Evolutionary conservation across 805 yeast genomes (phyloP).

Genomic region (Zygotorulaspora danielsina): DNA sequence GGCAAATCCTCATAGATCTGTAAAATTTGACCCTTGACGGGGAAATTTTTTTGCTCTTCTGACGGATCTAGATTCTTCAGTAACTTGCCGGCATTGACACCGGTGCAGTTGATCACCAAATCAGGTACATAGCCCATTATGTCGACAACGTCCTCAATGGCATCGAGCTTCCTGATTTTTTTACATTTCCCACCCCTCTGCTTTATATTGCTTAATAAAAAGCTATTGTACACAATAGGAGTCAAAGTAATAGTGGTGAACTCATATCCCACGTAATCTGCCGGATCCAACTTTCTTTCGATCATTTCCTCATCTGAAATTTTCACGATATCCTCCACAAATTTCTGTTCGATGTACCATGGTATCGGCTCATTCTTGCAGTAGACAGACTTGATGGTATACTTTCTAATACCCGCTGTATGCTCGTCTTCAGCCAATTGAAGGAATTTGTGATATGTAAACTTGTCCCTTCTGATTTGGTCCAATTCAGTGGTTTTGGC

Average conservation of each 20-base stretch:
- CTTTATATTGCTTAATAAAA: conserved; percentile 44
- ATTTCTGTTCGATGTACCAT: conserved; percentile 44
- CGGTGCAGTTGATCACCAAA: conserved; percentile 55
- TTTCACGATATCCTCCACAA: conserved; percentile 40
- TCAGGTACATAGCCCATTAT: conserved; percentile 41
- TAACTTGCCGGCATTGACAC: conserved; percentile 41
- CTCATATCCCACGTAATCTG: conserved; percentile 40
- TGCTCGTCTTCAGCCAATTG: conserved; percentile 46
- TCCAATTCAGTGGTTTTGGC: conserved; percentile 41
- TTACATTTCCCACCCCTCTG: conserved; percentile 46
- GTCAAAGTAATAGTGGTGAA: conserved; percentile 57
- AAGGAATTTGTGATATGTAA: conserved; percentile 46
- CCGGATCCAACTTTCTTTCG: conserved; percentile 32
- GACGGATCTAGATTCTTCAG: conserved; percentile 42
- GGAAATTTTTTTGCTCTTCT: conserved; percentile 37
- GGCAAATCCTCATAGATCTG: conserved; percentile 45
- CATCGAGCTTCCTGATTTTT: conserved; percentile 38
- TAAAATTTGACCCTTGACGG: conserved; percentile 59
- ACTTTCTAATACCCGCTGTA: conserved; percentile 43
- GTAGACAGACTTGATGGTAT: conserved; percentile 18
- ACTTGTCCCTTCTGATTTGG: conserved; percentile 43
- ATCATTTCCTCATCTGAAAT: conserved; percentile 37
- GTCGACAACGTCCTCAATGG: conserved; percentile 47
- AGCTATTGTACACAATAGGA: conserved; percentile 53
- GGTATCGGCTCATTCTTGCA: conserved; percentile 32